phyloP scores from a whole-genome alignment of 371 early-diverging fungal genomes.

The Nematocida homosporus region DNA sequence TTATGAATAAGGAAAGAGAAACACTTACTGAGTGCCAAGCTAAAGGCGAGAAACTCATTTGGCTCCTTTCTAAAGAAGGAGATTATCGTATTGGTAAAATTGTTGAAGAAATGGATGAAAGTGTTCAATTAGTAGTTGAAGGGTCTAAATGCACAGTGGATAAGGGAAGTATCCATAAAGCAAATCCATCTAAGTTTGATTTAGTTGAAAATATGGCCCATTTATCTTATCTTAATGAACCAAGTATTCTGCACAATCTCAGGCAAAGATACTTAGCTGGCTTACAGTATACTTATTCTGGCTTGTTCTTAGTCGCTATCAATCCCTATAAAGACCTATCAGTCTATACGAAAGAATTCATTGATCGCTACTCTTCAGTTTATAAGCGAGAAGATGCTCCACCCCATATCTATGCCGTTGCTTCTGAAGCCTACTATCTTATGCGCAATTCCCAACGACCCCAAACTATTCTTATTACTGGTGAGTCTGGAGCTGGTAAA shows the following conservation, averaged over 20 bases:
- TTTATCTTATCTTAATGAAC: conserved; percentile 89
- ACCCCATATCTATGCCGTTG: conserved; percentile 90
- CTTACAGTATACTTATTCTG: conserved; percentile 96
- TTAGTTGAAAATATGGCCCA: conserved; percentile 94
- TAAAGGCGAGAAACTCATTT: conserved; percentile 27
- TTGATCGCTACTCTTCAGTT: conserved; percentile 64
- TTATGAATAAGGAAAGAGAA: conserved; percentile 52
- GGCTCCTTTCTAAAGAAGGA: not conserved
- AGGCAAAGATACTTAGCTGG: conserved; percentile 79
- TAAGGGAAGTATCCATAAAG: conserved; percentile 78
- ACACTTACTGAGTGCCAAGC: not conserved
- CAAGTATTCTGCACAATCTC: conserved; percentile 91
- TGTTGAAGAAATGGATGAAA: conserved; percentile 1
- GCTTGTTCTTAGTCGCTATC: conserved; percentile 92
- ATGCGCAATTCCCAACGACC: conserved; percentile 85
- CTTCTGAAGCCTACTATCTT: conserved; percentile 85
- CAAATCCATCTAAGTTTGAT: conserved; percentile 98
- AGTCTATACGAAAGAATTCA: conserved; percentile 74
- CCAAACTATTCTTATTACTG: conserved; percentile 96
- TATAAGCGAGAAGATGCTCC: conserved; percentile 80
- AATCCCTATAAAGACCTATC: conserved; percentile 92
- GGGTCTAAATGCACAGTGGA: conserved; percentile 66
- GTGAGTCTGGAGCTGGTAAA: conserved; percentile 99
- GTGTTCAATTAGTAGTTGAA: conserved; percentile 4
- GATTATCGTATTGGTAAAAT: conserved; percentile 31